These are phyloP conservation scores for Wickerhamiella dianesei DNA, from an alignment of 805 yeast species.

Conservation along the genomic window DNA sequence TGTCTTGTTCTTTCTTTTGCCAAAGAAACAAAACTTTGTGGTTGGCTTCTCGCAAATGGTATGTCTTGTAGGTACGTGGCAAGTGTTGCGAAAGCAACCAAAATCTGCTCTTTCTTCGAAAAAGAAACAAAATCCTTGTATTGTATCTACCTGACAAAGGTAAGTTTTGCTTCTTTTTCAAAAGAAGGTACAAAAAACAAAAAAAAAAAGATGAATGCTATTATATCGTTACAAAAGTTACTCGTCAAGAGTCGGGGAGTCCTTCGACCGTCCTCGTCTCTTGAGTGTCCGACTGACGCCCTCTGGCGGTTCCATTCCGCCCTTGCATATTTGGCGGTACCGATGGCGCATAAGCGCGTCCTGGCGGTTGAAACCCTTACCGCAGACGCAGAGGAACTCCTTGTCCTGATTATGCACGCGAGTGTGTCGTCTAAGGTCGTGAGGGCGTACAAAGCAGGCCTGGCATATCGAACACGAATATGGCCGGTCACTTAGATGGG, in stretches of 20 bases:
- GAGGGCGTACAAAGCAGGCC: constrained; percentile 86
- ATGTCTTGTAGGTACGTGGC: too few species aligned
- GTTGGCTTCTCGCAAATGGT: too few species aligned
- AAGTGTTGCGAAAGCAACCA: too few species aligned
- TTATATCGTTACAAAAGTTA: neutral
- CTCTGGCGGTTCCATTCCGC: constrained; percentile 35
- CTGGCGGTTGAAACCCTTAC: constrained; percentile 80
- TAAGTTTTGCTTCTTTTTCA: too few species aligned
- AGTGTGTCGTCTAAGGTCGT: constrained; percentile 80
- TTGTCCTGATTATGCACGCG: constrained; percentile 68
- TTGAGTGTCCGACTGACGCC: neutral
- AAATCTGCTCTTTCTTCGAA: too few species aligned
- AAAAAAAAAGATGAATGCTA: too few species aligned
- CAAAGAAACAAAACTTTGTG: too few species aligned
- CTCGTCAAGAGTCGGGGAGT: neutral
- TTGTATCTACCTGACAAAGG: too few species aligned
- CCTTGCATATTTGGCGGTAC: constrained; percentile 65
- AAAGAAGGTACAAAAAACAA: too few species aligned
- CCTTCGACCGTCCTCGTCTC: constrained; percentile 13
- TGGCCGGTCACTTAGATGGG: constrained; percentile 91
- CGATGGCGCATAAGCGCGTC: constrained; percentile 81
- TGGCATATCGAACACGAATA: constrained; percentile 64
- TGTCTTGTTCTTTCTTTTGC: neutral
- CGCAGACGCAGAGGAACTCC: constrained; percentile 70
- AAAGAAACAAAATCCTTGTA: too few species aligned